phyloP scores from a whole-genome alignment of 108 stramenopile genomes.

The Cyclotella distinguenda region DNA sequence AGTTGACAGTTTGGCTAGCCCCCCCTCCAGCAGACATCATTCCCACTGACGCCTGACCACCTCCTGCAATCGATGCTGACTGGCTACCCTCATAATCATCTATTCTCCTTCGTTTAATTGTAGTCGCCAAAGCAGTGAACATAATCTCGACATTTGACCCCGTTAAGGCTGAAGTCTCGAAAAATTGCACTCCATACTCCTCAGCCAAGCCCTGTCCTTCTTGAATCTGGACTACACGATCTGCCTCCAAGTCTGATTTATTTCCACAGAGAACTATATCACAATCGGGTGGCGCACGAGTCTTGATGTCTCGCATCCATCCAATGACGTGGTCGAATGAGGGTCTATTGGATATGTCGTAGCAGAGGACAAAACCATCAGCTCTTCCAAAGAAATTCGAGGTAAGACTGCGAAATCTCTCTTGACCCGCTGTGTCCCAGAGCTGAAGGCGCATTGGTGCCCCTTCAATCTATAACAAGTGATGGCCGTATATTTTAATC shows the following conservation, averaged over 20 bases:
- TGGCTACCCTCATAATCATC: slow-evolving; percentile 70
- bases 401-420: slow-evolving; percentile 91
- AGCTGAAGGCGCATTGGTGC: slow-evolving; percentile 87
- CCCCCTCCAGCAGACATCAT: slow-evolving; percentile 9
- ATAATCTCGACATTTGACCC: slow-evolving; percentile 91
- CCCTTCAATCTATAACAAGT: slow-evolving; percentile 71
- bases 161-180: slow-evolving; percentile 95
- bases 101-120: slow-evolving; percentile 86
- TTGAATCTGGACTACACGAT: slow-evolving; percentile 75
- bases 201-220: slow-evolving; percentile 89
- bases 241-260: slow-evolving; percentile 83
- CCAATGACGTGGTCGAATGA: slow-evolving; percentile 92
- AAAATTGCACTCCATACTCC: slow-evolving; percentile 93
- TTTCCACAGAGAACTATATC: slow-evolving; percentile 88
- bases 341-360: slow-evolving; percentile 86
- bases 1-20: slow-evolving; percentile 11
- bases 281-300: slow-evolving; percentile 87
- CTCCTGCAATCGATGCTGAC: slow-evolving; percentile 21
- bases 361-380: slow-evolving; percentile 91
- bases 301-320: slow-evolving; percentile 92
- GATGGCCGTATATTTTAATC: background rate
- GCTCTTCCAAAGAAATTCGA: slow-evolving; percentile 94
- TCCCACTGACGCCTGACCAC: slow-evolving; percentile 25
- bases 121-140: slow-evolving; percentile 88
- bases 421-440: slow-evolving; percentile 97